Evolutionary conservation across 345 rosid species (phyloP), one percentile per base, ranked within the genome.

Genomic region (Luvunga scandens): DNA sequence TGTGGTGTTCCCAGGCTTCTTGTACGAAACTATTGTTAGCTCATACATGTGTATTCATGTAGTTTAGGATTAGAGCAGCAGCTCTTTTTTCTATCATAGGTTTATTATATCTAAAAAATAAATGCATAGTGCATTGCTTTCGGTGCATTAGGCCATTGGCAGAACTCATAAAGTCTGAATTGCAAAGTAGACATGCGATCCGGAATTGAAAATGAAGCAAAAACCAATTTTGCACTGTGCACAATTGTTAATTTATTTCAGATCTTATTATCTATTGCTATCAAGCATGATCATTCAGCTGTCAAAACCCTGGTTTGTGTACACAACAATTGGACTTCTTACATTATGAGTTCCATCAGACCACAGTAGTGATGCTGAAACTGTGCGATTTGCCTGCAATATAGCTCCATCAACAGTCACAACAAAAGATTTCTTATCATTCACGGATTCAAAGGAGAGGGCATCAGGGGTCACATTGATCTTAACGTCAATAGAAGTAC

Each of bases 381-480:
- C 9, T 57, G 18, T 31, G 2, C 24, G 12, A 27, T 53, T 19
- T 21, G 30, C 55, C 18, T 45, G 50, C 13, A 45, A 45, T 45
- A 45, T 13, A 45, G 42, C 9, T 22, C 77, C 88, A 0, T 69
- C 66, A 42, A 88, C 84, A 10, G 74, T 83, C 64, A 89, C 90
- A 0, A 18, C 53, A 64, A 92, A 92, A 28, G 88, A 73, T 76
- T 81, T 84, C 79, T 82, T 87, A 79, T 89, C 86, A 19, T 77
- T 21, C n/a, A 75, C 0, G 7, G 88, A 60, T 63, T 79, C 78
- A 1, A 92, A 79, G 64, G 73, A 59, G 70, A 90, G 79, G 42
- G 77, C 74, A 18, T 5, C 18, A 4, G 94, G 97, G 50, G 5
- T 4, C 28, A 45, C 72, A 59, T 75, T n/a, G 66, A 87, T 75